Conservation (phyloP, 768 basidiomycete genomes). For the Galerina marginata region DNA sequence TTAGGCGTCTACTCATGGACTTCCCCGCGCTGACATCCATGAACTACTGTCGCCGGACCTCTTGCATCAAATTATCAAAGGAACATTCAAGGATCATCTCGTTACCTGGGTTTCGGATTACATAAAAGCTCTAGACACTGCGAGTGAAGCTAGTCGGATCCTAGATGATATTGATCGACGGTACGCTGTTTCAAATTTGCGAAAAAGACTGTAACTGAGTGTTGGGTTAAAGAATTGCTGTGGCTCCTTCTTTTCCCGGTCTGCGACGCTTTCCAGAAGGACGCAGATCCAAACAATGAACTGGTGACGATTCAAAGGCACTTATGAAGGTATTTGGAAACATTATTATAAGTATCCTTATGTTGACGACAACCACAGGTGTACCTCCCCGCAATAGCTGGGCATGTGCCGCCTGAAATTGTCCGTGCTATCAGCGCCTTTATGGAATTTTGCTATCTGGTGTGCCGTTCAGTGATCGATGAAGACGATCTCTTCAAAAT, state of each 20-base stretch:
- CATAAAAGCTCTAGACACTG: too few species aligned
- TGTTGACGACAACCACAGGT: slow-evolving; percentile 24
- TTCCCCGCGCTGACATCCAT: slow-evolving; percentile 40
- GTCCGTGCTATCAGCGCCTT: slow-evolving; percentile 27
- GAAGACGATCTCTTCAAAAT: slow-evolving; percentile 25
- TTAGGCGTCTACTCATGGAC: slow-evolving; percentile 35
- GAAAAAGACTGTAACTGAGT: background rate
- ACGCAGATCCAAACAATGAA: slow-evolving; percentile 14
- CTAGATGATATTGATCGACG: too few species aligned
- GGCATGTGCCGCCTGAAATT: slow-evolving; percentile 32
- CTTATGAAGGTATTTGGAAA: slow-evolving; percentile 13
- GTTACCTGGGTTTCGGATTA: too few species aligned
- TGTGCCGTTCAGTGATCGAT: slow-evolving; percentile 18
- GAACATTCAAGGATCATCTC: too few species aligned
- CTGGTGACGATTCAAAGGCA: slow-evolving; percentile 18
- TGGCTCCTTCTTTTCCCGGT: slow-evolving; percentile 7
- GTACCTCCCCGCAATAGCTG: slow-evolving; percentile 33
- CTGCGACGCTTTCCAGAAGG: slow-evolving; percentile 13
- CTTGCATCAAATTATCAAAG: slow-evolving; percentile 38
- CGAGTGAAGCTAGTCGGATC: too few species aligned
- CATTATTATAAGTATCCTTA: background rate
- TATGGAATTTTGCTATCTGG: slow-evolving; percentile 39
- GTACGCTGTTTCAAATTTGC: too few species aligned
- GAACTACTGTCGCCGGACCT: slow-evolving; percentile 36
- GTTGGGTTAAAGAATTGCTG: background rate